These are phyloP conservation scores for Pestalotiopsis sp. DNA, from an alignment of 2,329 filamentous ascomycete genomes.

Conservation along the genomic window DNA sequence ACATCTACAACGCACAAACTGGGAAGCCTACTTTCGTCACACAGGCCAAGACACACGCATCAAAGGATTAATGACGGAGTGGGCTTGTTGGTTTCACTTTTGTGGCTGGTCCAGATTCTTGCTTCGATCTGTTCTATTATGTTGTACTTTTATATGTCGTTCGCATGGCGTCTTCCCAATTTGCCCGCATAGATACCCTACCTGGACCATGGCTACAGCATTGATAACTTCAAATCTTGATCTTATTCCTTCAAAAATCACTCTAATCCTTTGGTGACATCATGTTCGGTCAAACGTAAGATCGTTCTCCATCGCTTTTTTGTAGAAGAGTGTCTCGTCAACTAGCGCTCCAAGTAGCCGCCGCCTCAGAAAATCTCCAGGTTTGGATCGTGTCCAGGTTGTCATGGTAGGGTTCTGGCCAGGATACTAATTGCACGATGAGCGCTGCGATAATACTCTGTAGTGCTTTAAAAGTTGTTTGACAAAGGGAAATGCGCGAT, in stretches of 20 bases:
- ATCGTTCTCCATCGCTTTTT: not conserved
- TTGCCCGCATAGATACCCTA: not conserved
- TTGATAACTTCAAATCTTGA: too few species aligned
- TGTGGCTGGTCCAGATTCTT: not conserved
- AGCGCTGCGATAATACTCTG: too few species aligned
- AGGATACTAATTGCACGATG: too few species aligned
- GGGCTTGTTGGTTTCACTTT: not conserved
- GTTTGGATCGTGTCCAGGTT: too few species aligned
- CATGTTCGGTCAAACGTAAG: not conserved
- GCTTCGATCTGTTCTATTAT: not conserved
- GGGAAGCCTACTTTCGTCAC: slow-evolving; percentile 2
- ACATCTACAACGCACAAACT: slow-evolving; percentile 61
- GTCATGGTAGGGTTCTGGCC: too few species aligned
- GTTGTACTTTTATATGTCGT: not conserved
- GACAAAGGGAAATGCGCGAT: not conserved
- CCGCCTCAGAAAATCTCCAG: too few species aligned
- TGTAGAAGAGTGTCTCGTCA: not conserved
- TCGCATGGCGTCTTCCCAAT: not conserved
- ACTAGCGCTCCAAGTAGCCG: not conserved
- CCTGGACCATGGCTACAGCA: too few species aligned
- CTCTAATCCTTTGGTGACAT: not conserved
- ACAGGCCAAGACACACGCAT: not conserved
- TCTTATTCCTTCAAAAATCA: not conserved
- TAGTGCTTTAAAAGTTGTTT: not conserved
- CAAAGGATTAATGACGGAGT: not conserved